Evolutionary conservation across 306 rosid genomes (phyloP), one percentile per base, ranked within the genome.

Genomic region (Quercus ilex): DNA sequence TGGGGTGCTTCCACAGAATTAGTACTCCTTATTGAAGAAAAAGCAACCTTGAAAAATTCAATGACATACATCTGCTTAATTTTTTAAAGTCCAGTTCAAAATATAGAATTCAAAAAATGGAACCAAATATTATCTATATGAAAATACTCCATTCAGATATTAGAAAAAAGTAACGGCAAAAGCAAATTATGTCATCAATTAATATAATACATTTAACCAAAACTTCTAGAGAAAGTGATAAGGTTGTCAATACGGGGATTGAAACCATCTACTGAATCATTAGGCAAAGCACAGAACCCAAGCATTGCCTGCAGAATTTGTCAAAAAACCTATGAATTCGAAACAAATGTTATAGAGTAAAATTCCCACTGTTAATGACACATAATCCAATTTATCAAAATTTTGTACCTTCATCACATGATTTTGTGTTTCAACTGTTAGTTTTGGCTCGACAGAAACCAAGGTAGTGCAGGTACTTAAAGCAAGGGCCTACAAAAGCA

Each of bases 381-480:
- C 20, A 70, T 56, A 73, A 60, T 62, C n/a, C 57, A 31, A 49
- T 14, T 41, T 33, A 73, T 41, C 41, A 60, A 57, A 75, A 74
- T 33, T 13, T 28, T 76, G 33, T 83, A 89, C 99, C 99, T 94
- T 94, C 92, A 94, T 83, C 35, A 92, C 90, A 81, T 83, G 90
- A 79, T 91, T 92, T 89, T 97, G 89, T 77, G 99, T 94, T 85
- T 94, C 99, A 83, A 92, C 90, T 3, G 94, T 91, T 78, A 94
- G 85, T 76, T 94, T 94, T 68, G 97, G 99, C 92, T 94, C 99
- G 74, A 94, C 94, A 31, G 99, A 92, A 43, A 92, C 97, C 89
- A 94, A 84, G 0, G 99, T 94, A 31, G 99, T 94, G 86, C 99
- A 94, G 49, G 97, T 97, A 87, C 97, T 94, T 87, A 94, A 78